These are phyloP conservation scores for Saccharomyces mikatae DNA, from an alignment of 805 yeast genomes.

Conservation along the genomic window DNA sequence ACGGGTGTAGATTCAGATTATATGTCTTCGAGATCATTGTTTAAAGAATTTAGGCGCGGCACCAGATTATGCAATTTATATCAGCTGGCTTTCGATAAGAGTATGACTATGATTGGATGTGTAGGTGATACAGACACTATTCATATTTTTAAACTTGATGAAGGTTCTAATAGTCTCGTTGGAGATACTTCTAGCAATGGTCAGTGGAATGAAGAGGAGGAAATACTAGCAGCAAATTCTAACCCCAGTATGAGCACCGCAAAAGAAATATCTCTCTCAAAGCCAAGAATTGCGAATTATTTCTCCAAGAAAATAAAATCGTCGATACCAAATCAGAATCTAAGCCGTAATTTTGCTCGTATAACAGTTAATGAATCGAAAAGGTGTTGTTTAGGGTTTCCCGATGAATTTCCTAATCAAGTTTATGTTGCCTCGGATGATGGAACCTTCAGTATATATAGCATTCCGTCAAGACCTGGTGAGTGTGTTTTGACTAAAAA, in stretches of 20 bases:
- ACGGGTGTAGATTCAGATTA: constrained; percentile 42
- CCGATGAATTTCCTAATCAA: constrained; percentile 26
- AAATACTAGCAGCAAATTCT: constrained; percentile 5
- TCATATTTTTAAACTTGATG: constrained; percentile 71
- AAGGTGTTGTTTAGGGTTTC: constrained; percentile 23
- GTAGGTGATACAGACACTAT: constrained; percentile 81
- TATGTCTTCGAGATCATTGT: constrained; percentile 13
- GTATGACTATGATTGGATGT: constrained; percentile 62
- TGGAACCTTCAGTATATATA: constrained; percentile 21
- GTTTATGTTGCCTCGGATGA: constrained; percentile 25
- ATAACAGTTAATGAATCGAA: constrained; percentile 18
- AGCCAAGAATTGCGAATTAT: constrained; percentile 16
- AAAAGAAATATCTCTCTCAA: constrained; percentile 10
- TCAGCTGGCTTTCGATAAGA: constrained; percentile 58
- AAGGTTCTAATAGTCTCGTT: constrained; percentile 15
- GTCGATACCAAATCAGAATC: constrained; percentile 24
- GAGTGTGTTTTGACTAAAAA: constrained; percentile 26
- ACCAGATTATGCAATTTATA: constrained; percentile 65
- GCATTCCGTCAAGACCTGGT: constrained; percentile 22
- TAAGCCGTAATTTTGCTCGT: constrained; percentile 26
- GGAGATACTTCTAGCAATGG: constrained; percentile 1
- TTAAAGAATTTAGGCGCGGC: constrained; percentile 60
- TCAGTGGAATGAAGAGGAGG: constrained; percentile 8
- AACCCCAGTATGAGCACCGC: constrained; percentile 4
- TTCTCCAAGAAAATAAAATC: constrained; percentile 22